Base-by-base conservation (phyloP, 225 moss, liverwort and hornwort genomes). In the Antitrichia curtipendula region DNA sequence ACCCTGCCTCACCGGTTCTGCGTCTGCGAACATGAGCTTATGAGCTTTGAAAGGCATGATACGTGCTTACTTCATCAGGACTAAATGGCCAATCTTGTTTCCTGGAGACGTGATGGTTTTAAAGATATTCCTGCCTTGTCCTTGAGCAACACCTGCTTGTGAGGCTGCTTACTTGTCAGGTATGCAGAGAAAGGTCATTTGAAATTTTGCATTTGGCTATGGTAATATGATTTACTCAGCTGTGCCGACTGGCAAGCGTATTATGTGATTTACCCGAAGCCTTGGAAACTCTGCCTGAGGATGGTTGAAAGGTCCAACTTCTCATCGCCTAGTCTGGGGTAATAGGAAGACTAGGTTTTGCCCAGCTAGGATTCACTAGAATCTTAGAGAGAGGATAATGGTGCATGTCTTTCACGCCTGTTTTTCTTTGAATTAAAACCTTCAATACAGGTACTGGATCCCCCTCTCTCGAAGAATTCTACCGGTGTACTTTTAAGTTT, bases 11-110 rank as follows among this genome's bases (percentile, higher is more conserved):
- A 52, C 56, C 60, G 78, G 40, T 84, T 88, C 66, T 85, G 80
- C 86, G 47, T 86, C 86, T 90, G 83, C 74, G 49, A 83, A 64
- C 73, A 83, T 81, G 87, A 89, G 76, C 85, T 90, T 59, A 59
- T 81, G 68, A 80, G 69, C 68, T 89, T 70, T 77, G 76, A 45
- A 84, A 81, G 84, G 58, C 86, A 81, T 49, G 75, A 64, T 41
- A 58, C 49, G 36, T 66, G 81, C 83, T 52, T 54, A 85, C 53
- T 47, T 88, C 82, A 78, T 83, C 75, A 57, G n/a, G 70, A 71
- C 80, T 90, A 61, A 80, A 84, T 86, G 81, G 62, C 70, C 63
- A 61, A 47, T 71, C 86, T 53, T 84, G 27, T 84, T 86, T 71
- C 75, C 83, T 87, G 83, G 36, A 86, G 80, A 68, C 52, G 23